phyloP scores from a whole-genome alignment of 2,329 filamentous ascomycete species.

The Balansia obtecta region DNA sequence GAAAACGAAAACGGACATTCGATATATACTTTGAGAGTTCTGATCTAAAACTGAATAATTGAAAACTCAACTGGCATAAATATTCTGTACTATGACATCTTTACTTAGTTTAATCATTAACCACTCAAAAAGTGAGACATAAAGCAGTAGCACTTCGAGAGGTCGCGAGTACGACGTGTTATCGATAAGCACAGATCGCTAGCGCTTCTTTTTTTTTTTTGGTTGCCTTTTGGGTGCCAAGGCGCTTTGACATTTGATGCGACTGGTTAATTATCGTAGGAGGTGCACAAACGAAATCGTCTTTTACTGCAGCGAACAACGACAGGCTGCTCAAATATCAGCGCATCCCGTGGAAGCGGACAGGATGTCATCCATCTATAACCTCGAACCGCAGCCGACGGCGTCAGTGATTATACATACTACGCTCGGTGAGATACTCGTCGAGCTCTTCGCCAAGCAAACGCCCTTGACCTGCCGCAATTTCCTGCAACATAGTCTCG shows the following conservation, averaged over 20 bases:
- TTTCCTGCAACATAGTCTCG: conserved; percentile 87
- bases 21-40: too few species aligned
- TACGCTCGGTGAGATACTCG: conserved; percentile 73
- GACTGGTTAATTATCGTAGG: not conserved
- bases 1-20: too few species aligned
- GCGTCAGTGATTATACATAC: conserved; percentile 87
- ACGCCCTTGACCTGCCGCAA: conserved; percentile 84
- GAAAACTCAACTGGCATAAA: too few species aligned
- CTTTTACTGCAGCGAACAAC: not conserved
- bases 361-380: conserved; percentile 82
- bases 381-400: conserved; percentile 87
- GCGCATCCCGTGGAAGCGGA: not conserved
- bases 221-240: too few species aligned
- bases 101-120: too few species aligned
- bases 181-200: not conserved
- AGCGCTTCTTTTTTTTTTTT: too few species aligned
- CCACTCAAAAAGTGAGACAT: too few species aligned
- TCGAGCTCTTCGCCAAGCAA: conserved; percentile 93
- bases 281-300: not conserved
- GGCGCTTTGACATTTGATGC: not conserved
- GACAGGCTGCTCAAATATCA: not conserved
- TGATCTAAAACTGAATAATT: too few species aligned
- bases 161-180: not conserved
- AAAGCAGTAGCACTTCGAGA: not conserved
- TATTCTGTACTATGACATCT: too few species aligned